Evolutionary conservation across 1,284 basidiomycete genomes (phyloP), one percentile per base, ranked within the genome.

Genomic region (Tetrapyrgos nigripes): DNA sequence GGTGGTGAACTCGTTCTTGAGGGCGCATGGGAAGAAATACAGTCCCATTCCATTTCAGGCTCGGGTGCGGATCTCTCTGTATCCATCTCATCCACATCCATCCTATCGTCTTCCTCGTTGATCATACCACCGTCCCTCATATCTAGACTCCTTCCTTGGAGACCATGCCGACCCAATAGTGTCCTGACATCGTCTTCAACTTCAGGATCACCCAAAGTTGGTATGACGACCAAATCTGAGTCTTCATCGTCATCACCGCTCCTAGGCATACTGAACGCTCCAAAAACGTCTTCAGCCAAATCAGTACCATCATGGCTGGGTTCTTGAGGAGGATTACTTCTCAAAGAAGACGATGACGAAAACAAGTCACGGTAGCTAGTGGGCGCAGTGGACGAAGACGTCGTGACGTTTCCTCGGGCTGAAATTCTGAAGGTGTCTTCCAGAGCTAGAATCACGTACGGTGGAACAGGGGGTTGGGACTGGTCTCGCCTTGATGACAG

Each of bases 181-280:
- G 82, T 79, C 63, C 84, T 79, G 31, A 89, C 82, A 61, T 86
- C 83, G 62, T 81, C 79, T 68, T 88, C 87, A n/a, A 85, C 79
- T 27, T 76, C 73, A n/a, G 73, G 77, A 61, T 87, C 84, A 24
- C 85, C 87, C 19, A 85, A 71, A 1, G 81, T 78, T 1, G 85
- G 84, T 26, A 86, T 82, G 23, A 85, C 75, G 4, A 85, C 76
- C 56, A 85, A 74, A 50, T 80, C 77, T 35, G 69, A 63, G 14
- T 76, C 72, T 53, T 55, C 14, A 17, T 45, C 35, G 49, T 29
- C 46, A 35, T 45, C 37, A 37, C 51, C 21, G 43, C 28, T 17
- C 43, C 37, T 17, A 27, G 45, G 27, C 35, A n/a, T 40, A 17
- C 37, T 40, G 19, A 40, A 40, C 4, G 37, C 37, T 40, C 37